Evolutionary conservation across 257 asterid species (phyloP).

Genomic region (Hygrophila difformis): DNA sequence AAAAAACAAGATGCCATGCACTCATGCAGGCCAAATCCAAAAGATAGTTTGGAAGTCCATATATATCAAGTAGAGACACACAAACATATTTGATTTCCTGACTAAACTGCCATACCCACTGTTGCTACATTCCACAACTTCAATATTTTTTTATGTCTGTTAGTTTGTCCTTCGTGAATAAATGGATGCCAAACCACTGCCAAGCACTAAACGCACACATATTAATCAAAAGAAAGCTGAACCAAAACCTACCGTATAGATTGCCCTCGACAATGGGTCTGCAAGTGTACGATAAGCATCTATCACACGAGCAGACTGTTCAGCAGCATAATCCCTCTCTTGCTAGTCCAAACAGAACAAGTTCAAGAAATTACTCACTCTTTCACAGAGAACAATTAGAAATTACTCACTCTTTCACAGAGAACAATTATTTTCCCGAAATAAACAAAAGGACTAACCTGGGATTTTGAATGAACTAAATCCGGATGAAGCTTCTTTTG

Average conservation of each 20-base stretch:
- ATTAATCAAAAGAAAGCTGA: background rate
- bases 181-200: background rate
- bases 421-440: too few relatives aligned
- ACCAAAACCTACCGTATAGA: conserved; percentile 55
- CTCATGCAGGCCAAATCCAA: too few relatives aligned
- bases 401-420: too few relatives aligned
- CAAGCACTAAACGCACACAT: conserved; percentile 13
- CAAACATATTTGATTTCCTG: too few relatives aligned
- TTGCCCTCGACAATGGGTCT: conserved; percentile 71
- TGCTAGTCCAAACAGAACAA: conserved; percentile 33
- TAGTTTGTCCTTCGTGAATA: background rate
- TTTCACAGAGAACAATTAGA: background rate
- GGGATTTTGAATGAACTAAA: conserved; percentile 80
- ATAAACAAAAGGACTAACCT: conserved; percentile 53
- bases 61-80: too few relatives aligned
- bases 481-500: conserved; percentile 98
- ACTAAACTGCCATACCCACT: background rate
- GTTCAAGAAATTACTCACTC: background rate
- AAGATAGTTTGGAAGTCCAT: too few relatives aligned
- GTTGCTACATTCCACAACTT: background rate
- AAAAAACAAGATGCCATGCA: too few relatives aligned
- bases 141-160: background rate
- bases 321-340: conserved; percentile 91
- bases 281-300: conserved; percentile 82
- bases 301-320: conserved; percentile 84